Base-by-base conservation (phyloP, 73 alveolate genomes). In the Uronychia setigera region DNA sequence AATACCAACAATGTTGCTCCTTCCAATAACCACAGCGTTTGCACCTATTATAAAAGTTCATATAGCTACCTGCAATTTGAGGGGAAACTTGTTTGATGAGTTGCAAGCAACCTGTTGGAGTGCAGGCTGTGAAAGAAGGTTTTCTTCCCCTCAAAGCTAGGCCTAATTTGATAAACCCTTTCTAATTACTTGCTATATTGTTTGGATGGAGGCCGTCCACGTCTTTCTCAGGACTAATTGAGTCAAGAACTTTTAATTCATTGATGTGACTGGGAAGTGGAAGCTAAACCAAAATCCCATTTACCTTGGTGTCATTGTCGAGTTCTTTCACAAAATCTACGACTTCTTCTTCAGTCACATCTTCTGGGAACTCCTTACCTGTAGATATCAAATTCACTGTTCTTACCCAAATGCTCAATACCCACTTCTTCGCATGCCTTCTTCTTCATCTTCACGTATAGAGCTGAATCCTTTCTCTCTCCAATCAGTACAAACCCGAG, bases 181-280 rank as follows among this genome's bases (percentile, higher is more conserved):
- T 1, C 31, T 14, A n/a, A 32, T 77, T 85, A 85, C 91, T 67
- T 14, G 92, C 98, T 29, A 94, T 59, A 86, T 94, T 96, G 33
- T 32, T 33, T 0, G 97, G 93, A 58, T 82, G 90, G 75, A 96
- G 84, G 60, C 99, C 99, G 82, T 96, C 99, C 11, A 92, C 97
- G 80, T 96, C 99, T 81, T 96, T 96, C 78, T 91, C 93, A 26
- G 77, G 80, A 29, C 89, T 76, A 30, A 93, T 93, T 32, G 60
- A 30, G 74, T 80, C 77, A 26, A 93, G 82, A 31, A 93, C 86
- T 11, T 59, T 77, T 9, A 59, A 83, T 75, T 93, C 95, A 33
- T 84, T 35, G 78, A 93, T 93, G 59, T 93, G 95, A 5, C 76
- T 89, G 0, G 98, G 98, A 59, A 93, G 83, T 11, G 98, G 98